phyloP scores from a whole-genome alignment of 2,329 filamentous ascomycete species.

The Alternaria ethzedia region DNA sequence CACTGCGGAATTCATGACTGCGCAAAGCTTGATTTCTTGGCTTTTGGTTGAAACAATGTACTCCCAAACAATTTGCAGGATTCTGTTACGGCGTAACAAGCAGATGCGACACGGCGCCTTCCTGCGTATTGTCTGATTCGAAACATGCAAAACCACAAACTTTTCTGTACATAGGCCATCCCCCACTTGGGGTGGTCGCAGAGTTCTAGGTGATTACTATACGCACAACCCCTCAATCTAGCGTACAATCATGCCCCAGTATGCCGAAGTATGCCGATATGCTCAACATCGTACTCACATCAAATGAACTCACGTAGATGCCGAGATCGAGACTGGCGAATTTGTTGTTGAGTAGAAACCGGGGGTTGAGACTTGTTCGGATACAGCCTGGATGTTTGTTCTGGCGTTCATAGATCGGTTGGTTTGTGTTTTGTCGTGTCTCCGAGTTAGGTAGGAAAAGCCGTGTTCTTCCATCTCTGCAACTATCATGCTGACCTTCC shows the following conservation, averaged over 20 bases:
- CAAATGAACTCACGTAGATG: neutral
- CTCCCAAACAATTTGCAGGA: neutral
- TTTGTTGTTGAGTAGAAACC: neutral
- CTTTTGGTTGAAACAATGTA: neutral
- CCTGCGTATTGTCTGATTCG: neutral
- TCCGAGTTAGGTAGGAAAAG: neutral
- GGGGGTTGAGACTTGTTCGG: neutral
- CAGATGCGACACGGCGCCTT: neutral
- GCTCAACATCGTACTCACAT: neutral
- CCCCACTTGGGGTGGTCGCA: neutral
- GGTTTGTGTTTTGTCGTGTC: neutral
- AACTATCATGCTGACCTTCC: neutral
- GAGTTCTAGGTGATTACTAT: neutral
- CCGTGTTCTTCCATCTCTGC: neutral
- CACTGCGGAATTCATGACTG: neutral
- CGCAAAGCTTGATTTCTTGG: neutral
- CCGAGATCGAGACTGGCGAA: neutral
- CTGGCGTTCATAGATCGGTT: neutral
- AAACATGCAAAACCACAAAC: neutral
- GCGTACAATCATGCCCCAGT: neutral
- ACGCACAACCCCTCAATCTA: neutral
- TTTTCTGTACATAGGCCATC: neutral
- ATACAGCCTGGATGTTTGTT: neutral
- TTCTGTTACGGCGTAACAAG: neutral
- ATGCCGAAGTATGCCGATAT: neutral